A percentile compares a stretch with the other conserved stretches of the same genome.
Conservation (phyloP, 2,329 filamentous ascomycete genomes). For the Cladosporium sp. region DNA sequence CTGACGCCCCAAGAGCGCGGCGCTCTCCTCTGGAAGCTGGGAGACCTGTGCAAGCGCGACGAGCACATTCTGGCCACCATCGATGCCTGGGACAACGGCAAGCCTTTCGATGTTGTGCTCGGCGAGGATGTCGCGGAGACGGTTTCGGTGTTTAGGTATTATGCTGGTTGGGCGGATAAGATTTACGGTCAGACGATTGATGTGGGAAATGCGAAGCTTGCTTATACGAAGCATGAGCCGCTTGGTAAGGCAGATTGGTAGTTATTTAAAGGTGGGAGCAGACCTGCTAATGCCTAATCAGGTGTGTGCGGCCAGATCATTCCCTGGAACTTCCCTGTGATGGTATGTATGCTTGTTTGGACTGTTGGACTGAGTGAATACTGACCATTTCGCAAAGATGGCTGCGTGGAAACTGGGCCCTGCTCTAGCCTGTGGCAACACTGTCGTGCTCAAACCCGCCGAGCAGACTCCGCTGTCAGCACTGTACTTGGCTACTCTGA, state of each 20-base stretch:
- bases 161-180: constrained; percentile 84
- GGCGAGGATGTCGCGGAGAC: constrained; percentile 65
- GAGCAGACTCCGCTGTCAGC: constrained; percentile 57
- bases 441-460: constrained; percentile 54
- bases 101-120: constrained; percentile 46
- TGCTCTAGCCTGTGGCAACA: constrained; percentile 55
- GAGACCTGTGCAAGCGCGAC: constrained; percentile 36
- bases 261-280: neutral
- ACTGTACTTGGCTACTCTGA: constrained; percentile 61
- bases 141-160: constrained; percentile 69
- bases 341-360: constrained; percentile 59
- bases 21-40: constrained; percentile 43
- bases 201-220: constrained; percentile 67
- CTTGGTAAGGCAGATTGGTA: constrained; percentile 10
- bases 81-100: constrained; percentile 44
- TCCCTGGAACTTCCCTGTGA: constrained; percentile 67
- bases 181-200: constrained; percentile 78
- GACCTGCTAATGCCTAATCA: neutral
- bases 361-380: too few relatives aligned
- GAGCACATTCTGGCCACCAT: constrained; percentile 43
- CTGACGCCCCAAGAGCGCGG: constrained; percentile 37
- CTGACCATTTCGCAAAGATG: constrained; percentile 44
- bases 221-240: constrained; percentile 48
- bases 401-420: constrained; percentile 73
- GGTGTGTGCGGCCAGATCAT: constrained; percentile 53